Evolutionary conservation across 2,329 filamentous ascomycete genomes (phyloP).

Genomic region (Alternaria postmessia): DNA sequence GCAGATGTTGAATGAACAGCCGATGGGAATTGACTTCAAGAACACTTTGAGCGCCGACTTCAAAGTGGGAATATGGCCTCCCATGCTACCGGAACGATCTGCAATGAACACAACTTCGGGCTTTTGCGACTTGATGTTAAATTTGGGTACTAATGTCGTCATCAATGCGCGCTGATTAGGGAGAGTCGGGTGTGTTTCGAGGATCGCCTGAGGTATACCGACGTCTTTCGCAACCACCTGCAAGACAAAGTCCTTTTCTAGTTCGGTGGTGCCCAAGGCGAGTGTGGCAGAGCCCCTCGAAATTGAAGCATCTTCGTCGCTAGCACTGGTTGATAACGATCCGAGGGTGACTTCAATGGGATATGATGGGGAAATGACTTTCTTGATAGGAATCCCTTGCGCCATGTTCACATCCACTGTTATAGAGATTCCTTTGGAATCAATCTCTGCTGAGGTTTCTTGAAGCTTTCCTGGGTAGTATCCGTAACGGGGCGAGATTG

Average conservation of each 20-base stretch:
- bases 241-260: slow-evolving; percentile 10
- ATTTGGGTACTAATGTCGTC: slow-evolving; percentile 12
- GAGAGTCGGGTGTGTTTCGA: slow-evolving; percentile 6
- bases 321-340: slow-evolving; percentile 3
- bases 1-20: slow-evolving; percentile 16
- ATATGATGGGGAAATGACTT: slow-evolving; percentile 12
- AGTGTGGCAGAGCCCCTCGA: slow-evolving; percentile 7
- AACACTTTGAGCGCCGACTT: slow-evolving; percentile 10
- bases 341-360: slow-evolving; percentile 14
- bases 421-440: slow-evolving; percentile 6
- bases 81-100: slow-evolving; percentile 15
- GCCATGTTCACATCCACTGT: slow-evolving; percentile 11
- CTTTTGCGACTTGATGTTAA: slow-evolving; percentile 13
- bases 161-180: slow-evolving; percentile 12
- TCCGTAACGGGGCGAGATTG: slow-evolving; percentile 7
- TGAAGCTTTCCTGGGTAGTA: slow-evolving; percentile 1
- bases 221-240: slow-evolving; percentile 14
- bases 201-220: slow-evolving; percentile 10
- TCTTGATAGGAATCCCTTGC: slow-evolving; percentile 2
- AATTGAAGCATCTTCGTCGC: background rate
- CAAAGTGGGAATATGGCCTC: slow-evolving; percentile 1
- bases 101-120: slow-evolving; percentile 13
- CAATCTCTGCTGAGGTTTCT: background rate
- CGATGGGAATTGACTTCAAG: slow-evolving; percentile 12
- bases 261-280: background rate